These are phyloP conservation scores for Triangularia setosa DNA, from an alignment of 2,329 filamentous ascomycete genomes.

Conservation along the genomic window DNA sequence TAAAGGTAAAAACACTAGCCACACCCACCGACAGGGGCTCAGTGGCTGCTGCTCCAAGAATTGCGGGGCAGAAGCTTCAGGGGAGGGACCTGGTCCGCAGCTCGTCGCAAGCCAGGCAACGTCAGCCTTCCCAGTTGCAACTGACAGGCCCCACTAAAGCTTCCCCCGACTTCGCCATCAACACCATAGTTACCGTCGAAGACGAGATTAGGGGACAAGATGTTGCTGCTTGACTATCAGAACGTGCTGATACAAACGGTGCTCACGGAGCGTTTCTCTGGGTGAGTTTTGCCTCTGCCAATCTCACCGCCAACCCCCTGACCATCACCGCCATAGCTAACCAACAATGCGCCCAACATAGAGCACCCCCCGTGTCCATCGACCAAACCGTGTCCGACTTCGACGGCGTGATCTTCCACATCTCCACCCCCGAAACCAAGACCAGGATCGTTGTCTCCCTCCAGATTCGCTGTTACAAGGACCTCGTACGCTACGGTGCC, in stretches of 20 bases:
- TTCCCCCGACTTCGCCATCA: slow-evolving; percentile 9
- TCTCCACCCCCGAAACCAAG: slow-evolving; percentile 92
- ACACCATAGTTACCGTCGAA: slow-evolving; percentile 8
- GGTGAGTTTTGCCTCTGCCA: slow-evolving; percentile 48
- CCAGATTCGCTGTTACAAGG: slow-evolving; percentile 88
- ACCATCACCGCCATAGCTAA: slow-evolving; percentile 29
- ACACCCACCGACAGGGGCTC: slow-evolving; percentile 8
- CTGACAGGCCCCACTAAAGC: slow-evolving; percentile 14
- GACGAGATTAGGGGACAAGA: slow-evolving; percentile 38
- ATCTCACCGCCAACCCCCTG: neutral
- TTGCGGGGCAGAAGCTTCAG: slow-evolving; percentile 17
- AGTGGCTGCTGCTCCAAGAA: slow-evolving; percentile 16
- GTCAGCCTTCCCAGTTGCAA: slow-evolving; percentile 23
- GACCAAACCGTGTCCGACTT: slow-evolving; percentile 99
- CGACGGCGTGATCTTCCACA: slow-evolving; percentile 97
- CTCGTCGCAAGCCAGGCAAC: slow-evolving; percentile 18
- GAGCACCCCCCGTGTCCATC: slow-evolving; percentile 80
- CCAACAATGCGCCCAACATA: slow-evolving; percentile 36
- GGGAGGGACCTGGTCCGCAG: slow-evolving; percentile 7
- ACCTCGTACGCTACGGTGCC: slow-evolving; percentile 90
- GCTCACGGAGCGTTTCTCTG: slow-evolving; percentile 88
- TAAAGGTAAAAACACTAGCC: slow-evolving; percentile 12
- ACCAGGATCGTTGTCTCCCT: slow-evolving; percentile 93
- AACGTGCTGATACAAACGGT: slow-evolving; percentile 97
- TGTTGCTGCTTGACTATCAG: slow-evolving; percentile 98